Evolutionary conservation across 2,329 filamentous ascomycete genomes (phyloP), one percentile per base, ranked within the genome.

Genomic region (Penicillium hordei): DNA sequence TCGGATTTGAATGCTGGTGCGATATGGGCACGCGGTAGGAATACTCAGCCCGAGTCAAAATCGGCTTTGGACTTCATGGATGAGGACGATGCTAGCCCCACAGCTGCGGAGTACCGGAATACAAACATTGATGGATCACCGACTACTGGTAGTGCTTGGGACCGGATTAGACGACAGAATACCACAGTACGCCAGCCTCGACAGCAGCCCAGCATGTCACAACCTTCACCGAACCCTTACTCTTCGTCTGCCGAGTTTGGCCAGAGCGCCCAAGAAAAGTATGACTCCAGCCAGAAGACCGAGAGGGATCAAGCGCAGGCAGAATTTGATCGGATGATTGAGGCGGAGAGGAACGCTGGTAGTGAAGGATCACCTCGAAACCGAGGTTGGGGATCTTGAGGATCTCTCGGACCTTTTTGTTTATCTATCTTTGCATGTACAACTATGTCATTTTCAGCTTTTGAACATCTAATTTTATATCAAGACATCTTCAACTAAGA

Each of bases 311-410:
- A 73, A 52, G 75, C 77, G 3, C 77, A 77, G 55, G 72, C 70
- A 9, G 74, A 79, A 3, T 80, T 80, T 51, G 75, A 80, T 57
- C 67, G 67, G 12, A 68, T 79, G 68, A 58, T 80, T 19, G 77
- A 80, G 3, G 61, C 69, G 0, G 78, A 79, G 63, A 65, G 76
- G 49, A 70, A 71, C 25, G 55, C 54, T 21, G 59, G 63, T 7
- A 59, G 40, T 33, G 68, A 67, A 19, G 59, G 52, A 40, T 31
- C 60, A n/a, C 33, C 55, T 29, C 55, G 55, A 19, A 52, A 25
- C 19, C 59, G 62, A 21, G 57, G 57, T 8, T 71, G 65, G 65
- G 51, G 57, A 44, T 59, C 19, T 58, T 34, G 39, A 39, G 38
- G 2, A 39, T 57, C 9, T 43, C 17, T 44, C 29, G 0, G 9